Evolutionary conservation across 805 yeast species (phyloP), one percentile per base, ranked within the genome.

Genomic region (Candida andamanensis): DNA sequence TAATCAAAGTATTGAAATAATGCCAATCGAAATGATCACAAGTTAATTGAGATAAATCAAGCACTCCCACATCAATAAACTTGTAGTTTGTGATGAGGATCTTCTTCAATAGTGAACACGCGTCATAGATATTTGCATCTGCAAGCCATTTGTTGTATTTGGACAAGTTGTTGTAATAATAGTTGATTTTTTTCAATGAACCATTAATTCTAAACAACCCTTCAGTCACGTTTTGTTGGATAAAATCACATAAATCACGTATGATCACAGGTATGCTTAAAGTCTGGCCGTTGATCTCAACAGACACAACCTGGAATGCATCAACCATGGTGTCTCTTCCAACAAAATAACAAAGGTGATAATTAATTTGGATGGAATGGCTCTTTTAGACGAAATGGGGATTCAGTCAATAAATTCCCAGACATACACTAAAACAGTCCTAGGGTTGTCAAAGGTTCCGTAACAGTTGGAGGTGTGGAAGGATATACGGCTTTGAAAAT

Each of bases 171-270:
- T 43, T 28, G 28, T 40, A 41, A 33, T 52, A 45, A 3, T 41
- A 32, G 20, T 49, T 42, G 13, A 56, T 45, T 19, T 58, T 45
- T 26, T 51, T 46, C 17, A 46, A 45, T 1, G 61, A 56, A 8
- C 63, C 63, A 29, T 50, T 54, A 13, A 58, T 47, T 17, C 63
- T 42, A 33, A 58, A 58, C 6, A 56, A 38, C 12, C 63, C 63
- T 29, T 56, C 58, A 14, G 39, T 41, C 1, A 49, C 30, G 5
- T 49, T 38, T 5, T 28, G 32, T 6, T 47, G 32, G 4, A 57
- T 38, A 31, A 42, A 49, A 11, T 42, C 21, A 27, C 49, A 48
- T 22, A 54, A 40, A 19, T 46, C 50, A 7, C 36, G 39, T 14
- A 56, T 29, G 17, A 52, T 40, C 14, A 36, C n/a, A 0, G 58